These are phyloP conservation scores for Clavaria fumosa DNA, from an alignment of 768 basidiomycete species.

Conservation along the genomic window DNA sequence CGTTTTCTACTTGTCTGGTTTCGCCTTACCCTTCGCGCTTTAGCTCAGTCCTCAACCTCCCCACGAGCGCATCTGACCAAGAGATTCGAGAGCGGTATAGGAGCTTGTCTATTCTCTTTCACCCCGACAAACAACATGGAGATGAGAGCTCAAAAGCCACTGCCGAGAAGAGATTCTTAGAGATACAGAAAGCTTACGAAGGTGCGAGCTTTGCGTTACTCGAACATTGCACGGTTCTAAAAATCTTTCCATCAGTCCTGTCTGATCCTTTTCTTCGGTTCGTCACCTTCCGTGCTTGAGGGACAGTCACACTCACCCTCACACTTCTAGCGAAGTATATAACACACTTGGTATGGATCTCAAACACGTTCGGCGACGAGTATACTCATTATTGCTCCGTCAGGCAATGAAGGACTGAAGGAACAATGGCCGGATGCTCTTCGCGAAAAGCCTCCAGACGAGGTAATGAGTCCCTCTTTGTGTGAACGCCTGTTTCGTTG, in stretches of 20 bases:
- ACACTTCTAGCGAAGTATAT: conserved; percentile 44
- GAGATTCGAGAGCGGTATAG: conserved; percentile 68
- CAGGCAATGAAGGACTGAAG: conserved; percentile 24
- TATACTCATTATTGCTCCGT: background rate
- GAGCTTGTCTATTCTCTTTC: conserved; percentile 59
- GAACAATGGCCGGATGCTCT: conserved; percentile 30
- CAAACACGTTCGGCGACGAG: background rate
- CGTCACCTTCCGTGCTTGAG: conserved; percentile 44
- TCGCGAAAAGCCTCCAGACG: conserved; percentile 28
- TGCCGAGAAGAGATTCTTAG: conserved; percentile 53
- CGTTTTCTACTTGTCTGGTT: conserved; percentile 1
- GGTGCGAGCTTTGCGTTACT: conserved; percentile 21
- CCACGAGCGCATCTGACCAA: conserved; percentile 40
- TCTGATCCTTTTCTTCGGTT: conserved; percentile 60
- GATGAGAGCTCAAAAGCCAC: conserved; percentile 37
- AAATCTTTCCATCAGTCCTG: conserved; percentile 29
- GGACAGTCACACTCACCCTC: background rate
- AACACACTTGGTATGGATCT: conserved; percentile 44
- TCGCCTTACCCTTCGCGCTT: conserved; percentile 6
- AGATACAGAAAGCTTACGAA: conserved; percentile 76
- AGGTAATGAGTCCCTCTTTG: conserved; percentile 22
- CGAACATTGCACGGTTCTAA: conserved; percentile 3
- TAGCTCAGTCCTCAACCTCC: conserved; percentile 59
- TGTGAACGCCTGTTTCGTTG: background rate
- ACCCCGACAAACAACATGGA: conserved; percentile 64